Conservation (phyloP, 768 basidiomycete species). For the Paxillus involutus region DNA sequence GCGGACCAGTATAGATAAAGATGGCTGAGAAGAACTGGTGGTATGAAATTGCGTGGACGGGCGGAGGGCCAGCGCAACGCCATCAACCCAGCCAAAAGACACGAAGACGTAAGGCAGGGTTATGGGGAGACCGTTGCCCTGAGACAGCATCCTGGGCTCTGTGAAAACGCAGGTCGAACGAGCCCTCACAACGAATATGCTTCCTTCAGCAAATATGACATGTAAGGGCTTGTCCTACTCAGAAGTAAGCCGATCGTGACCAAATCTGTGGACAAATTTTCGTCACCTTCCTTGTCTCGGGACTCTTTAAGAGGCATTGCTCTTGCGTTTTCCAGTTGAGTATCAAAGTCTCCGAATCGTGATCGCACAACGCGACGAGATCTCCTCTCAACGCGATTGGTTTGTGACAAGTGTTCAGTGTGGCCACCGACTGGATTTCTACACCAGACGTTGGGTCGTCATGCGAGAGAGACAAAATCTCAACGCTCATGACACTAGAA, state of each 20-base stretch:
- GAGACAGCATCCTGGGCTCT: slow-evolving; percentile 38
- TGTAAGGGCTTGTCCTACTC: slow-evolving; percentile 51
- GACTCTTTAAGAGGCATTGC: slow-evolving; percentile 46
- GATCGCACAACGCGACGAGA: slow-evolving; percentile 54
- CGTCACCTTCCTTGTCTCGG: slow-evolving; percentile 31
- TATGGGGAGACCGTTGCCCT: slow-evolving; percentile 11
- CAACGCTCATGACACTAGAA: slow-evolving; percentile 20
- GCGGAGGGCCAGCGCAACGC: slow-evolving; percentile 41
- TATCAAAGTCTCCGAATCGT: slow-evolving; percentile 48
- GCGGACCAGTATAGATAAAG: slow-evolving; percentile 54
- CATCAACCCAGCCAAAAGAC: slow-evolving; percentile 71
- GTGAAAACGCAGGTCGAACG: slow-evolving; percentile 58
- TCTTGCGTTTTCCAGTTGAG: slow-evolving; percentile 53
- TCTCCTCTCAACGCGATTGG: slow-evolving; percentile 53
- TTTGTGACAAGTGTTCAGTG: slow-evolving; percentile 40
- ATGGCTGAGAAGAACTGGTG: background rate
- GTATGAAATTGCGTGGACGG: background rate
- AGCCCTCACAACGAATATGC: slow-evolving; percentile 58
- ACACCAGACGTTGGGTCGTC: slow-evolving; percentile 7
- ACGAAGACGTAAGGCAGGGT: slow-evolving; percentile 38
- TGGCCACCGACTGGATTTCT: slow-evolving; percentile 31
- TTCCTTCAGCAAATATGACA: slow-evolving; percentile 45
- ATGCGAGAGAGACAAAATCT: slow-evolving; percentile 27
- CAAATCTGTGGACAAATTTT: slow-evolving; percentile 1
- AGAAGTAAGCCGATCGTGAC: slow-evolving; percentile 7